A percentile compares a stretch with the other conserved stretches of the same genome.
phyloP scores from a whole-genome alignment of 192 early-diverging fungal species.

The Neocallimastix lanati region DNA sequence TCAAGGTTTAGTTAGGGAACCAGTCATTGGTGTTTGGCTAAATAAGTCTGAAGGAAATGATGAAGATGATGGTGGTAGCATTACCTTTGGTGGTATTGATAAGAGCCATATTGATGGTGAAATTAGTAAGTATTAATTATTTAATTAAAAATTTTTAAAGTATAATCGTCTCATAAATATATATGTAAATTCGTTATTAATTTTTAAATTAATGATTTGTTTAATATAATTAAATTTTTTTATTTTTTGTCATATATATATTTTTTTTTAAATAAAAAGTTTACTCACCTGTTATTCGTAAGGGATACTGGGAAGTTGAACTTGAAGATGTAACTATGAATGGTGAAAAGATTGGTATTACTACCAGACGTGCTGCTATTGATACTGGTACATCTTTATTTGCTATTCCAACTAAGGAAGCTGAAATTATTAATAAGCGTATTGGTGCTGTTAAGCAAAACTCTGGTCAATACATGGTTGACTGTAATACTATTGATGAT shows the following conservation, averaged over 20 bases:
- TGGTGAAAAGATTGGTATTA: constrained; percentile 38
- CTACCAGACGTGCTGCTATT: constrained; percentile 57
- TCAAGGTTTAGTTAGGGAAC: constrained; percentile 54
- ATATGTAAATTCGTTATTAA: too few species aligned
- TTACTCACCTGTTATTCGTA: constrained; percentile 74
- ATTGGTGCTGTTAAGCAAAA: constrained; percentile 89
- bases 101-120: constrained; percentile 42
- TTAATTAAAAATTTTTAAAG: too few species aligned
- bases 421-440: constrained; percentile 72
- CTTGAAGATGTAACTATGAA: constrained; percentile 61
- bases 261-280: too few species aligned
- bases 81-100: constrained; percentile 76
- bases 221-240: too few species aligned
- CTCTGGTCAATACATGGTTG: constrained; percentile 73
- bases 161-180: too few species aligned
- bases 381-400: constrained; percentile 84
- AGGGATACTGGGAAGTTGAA: constrained; percentile 95
- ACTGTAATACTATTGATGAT: constrained; percentile 44
- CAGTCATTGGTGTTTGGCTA: constrained; percentile 83
- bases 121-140: constrained; percentile 24
- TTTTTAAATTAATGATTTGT: too few species aligned
- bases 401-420: constrained; percentile 51
- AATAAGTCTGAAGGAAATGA: constrained; percentile 30
- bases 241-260: too few species aligned
- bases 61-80: constrained; percentile 61